phyloP scores from a whole-genome alignment of 176 grass and related monocot species.

The Typha latifolia region DNA sequence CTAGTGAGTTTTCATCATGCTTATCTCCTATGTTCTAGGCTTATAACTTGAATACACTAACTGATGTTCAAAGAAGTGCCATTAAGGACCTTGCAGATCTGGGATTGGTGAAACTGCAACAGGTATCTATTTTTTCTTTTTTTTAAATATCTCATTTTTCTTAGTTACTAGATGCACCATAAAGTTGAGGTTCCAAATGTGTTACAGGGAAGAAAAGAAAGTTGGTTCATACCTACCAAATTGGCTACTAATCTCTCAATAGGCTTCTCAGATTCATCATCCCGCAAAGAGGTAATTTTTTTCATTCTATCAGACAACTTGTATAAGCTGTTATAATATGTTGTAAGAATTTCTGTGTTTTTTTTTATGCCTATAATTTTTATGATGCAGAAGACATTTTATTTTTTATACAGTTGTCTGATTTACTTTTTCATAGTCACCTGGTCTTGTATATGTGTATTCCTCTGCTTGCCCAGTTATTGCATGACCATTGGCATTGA shows the following conservation, averaged over 20 bases:
- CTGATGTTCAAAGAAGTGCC: slow-evolving; percentile 59
- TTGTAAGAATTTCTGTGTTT: too few species aligned
- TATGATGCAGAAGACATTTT: too few species aligned
- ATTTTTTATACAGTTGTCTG: too few species aligned
- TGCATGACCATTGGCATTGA: too few species aligned
- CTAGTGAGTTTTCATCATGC: neutral
- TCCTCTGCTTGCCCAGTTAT: too few species aligned
- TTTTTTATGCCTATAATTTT: too few species aligned
- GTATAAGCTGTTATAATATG: neutral
- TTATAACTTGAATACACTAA: slow-evolving; percentile 79
- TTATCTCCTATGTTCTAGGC: slow-evolving; percentile 40
- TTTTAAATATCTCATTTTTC: neutral
- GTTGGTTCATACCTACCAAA: slow-evolving; percentile 96
- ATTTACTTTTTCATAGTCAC: too few species aligned
- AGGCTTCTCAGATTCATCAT: slow-evolving; percentile 69
- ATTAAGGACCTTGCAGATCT: slow-evolving; percentile 79
- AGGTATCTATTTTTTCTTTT: slow-evolving; percentile 52
- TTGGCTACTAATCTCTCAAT: slow-evolving; percentile 84
- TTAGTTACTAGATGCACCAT: neutral
- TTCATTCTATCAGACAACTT: neutral
- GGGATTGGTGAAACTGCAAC: slow-evolving; percentile 69
- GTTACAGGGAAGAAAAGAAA: slow-evolving; percentile 61
- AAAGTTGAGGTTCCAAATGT: slow-evolving; percentile 4
- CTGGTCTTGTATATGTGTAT: too few species aligned
- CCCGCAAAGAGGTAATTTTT: slow-evolving; percentile 66